These are phyloP conservation scores for Daedaleopsis sinensis DNA, from an alignment of 768 basidiomycete species.

Conservation along the genomic window DNA sequence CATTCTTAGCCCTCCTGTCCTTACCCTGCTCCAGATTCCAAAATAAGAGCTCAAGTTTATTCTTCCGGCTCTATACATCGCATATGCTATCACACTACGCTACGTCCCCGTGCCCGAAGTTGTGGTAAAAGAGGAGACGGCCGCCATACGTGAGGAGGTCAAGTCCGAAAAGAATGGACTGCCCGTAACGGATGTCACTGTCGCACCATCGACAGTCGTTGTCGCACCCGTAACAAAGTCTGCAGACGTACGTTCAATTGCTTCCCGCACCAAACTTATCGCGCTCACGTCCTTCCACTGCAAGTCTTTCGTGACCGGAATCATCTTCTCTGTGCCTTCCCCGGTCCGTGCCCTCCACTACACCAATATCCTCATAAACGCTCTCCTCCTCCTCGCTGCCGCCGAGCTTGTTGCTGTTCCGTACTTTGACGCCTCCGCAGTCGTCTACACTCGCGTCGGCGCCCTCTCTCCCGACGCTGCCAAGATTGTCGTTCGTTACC, in stretches of 20 bases:
- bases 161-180: too few species aligned
- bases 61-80: too few species aligned
- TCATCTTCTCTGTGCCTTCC: slow-evolving; percentile 39
- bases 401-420: slow-evolving; percentile 60
- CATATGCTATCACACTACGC: too few species aligned
- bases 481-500: slow-evolving; percentile 67
- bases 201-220: slow-evolving; percentile 5
- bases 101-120: too few species aligned
- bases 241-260: slow-evolving; percentile 5
- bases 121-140: too few species aligned
- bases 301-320: slow-evolving; percentile 18
- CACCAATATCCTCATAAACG: slow-evolving; percentile 41
- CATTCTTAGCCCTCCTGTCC: too few species aligned
- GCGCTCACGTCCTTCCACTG: slow-evolving; percentile 11
- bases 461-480: slow-evolving; percentile 65
- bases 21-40: too few species aligned
- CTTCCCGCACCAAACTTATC: slow-evolving; percentile 22
- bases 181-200: too few species aligned
- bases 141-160: too few species aligned
- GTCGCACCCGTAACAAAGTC: slow-evolving; percentile 1
- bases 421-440: slow-evolving; percentile 54
- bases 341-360: slow-evolving; percentile 25
- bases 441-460: slow-evolving; percentile 70
- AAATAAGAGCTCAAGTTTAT: too few species aligned
- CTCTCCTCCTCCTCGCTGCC: slow-evolving; percentile 36